Evolutionary conservation across 192 early-diverging fungal species (phyloP), one percentile per base, ranked within the genome.

Genomic region (Podila epigama): DNA sequence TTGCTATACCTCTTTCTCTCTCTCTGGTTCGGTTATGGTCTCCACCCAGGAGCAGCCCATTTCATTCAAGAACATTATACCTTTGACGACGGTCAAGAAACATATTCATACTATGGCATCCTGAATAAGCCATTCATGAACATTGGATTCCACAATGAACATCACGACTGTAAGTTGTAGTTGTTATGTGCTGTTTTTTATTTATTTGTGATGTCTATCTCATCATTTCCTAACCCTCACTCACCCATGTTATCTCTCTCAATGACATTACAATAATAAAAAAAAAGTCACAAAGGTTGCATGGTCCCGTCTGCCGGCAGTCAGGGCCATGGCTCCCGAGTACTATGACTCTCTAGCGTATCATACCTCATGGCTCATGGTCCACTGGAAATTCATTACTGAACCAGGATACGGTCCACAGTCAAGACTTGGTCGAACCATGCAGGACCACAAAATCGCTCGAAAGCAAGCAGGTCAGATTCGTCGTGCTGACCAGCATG

Each of bases 61-160:
- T 98, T 98, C 58, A 92, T 98, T 71, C 94, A 95, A 81, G 97
- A 98, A 84, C 97, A 98, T 82, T 98, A 94, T 79, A 95, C 94
- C 3, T 96, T 95, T 86, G 89, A 89, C 51, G 89, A 95, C 64
- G 96, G 94, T 10, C 91, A 95, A 69, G 96, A 98, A 70, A 98
- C 96, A 2, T 98, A 98, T 84, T 95, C 93, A 60, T 98, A 98
- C 91, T 98, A 98, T 66, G 96, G 96, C n/a, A 82, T 85, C 54
- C 82, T 95, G 44, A 98, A 98, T 86, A 77, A 80, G 50, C 85
- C 93, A 40, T 93, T 90, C 75, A 90, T 96, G 84, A 98, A 98
- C 89, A 93, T 97, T 67, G 97, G 97, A 33, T 95, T 94, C 81
- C 97, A 98, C 83, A 97, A 95, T 79, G 97, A 98, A 85, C 97